These are phyloP conservation scores for Artemisia annua DNA, from an alignment of 129 eudicot species.

Conservation along the genomic window DNA sequence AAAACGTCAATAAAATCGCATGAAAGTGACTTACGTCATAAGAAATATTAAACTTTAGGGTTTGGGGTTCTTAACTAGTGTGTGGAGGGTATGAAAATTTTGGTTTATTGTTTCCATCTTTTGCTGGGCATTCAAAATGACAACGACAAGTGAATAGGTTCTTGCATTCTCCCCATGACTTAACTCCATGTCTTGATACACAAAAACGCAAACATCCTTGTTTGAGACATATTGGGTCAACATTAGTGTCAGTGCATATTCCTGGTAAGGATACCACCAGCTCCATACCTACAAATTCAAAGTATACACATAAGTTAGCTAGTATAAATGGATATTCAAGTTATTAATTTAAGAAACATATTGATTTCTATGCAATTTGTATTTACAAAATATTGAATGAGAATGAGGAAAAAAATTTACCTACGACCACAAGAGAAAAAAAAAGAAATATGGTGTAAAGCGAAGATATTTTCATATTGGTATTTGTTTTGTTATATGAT, in stretches of 20 bases:
- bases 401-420: not conserved
- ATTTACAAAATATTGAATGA: not conserved
- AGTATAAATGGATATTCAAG: not conserved
- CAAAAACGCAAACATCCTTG: not conserved
- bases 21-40: no score
- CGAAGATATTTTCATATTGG: not conserved
- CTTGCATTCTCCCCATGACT: conserved; percentile 6
- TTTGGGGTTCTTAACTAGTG: no score
- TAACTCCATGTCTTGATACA: not conserved
- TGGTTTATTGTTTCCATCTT: not conserved
- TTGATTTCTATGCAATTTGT: not conserved
- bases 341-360: not conserved
- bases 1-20: no score
- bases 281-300: not conserved
- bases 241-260: not conserved
- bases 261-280: not conserved
- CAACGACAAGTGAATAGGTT: not conserved
- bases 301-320: not conserved
- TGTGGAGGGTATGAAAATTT: no score
- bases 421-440: not conserved
- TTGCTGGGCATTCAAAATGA: not conserved
- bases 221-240: not conserved
- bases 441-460: not conserved
- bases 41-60: no score
- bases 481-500: not conserved